Base-by-base conservation (phyloP, 805 yeast species). In the Teunomyces lycoperdinae region DNA sequence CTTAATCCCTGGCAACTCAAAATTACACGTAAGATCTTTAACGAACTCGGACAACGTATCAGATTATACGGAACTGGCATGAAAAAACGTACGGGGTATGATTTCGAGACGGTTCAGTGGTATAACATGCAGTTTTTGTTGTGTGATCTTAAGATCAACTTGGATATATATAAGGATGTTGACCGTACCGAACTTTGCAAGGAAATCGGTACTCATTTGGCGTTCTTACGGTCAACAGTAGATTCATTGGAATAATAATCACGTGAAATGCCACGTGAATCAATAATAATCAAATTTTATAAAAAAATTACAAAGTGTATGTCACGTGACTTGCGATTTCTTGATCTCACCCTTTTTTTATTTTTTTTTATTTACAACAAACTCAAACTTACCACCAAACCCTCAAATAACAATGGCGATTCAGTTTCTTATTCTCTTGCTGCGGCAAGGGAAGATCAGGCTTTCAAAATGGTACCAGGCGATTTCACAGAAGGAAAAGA, bases 371-470 rank as follows among this genome's bases (percentile, higher is more conserved):
- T 17, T 27, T 40, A 8, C 2, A 27, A 30, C 32, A 10, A 9
- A 11, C 43, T 14, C 33, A 26, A 26, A 9, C 27, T n/a, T 17
- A 26, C 4, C 38, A 41, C 5, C n/a, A 34, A 10, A 2, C 5
- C 11, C 6, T 6, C 7, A 30, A 11, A 30, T 5, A 13, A 31
- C 14, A 38, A 87, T 87, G 95, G 84, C 86, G 9, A 79, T 94
- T 49, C 86, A 86, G 56, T 95, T 87, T 65, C 60, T 92, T 46
- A 76, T 95, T 43, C 71, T 94, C 45, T 78, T 92, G 11, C 91
- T 97, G 10, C 81, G 97, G 56, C 99, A 94, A 65, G 99, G 99
- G 27, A 94, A 92, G 67, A 90, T 90, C 29, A 78, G 99, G 58
- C 78, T 95, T 31, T 81, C 95, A 32, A 91, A 91, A 71, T 94